Evolutionary conservation across 352 stramenopile genomes (phyloP).

Genomic region (Globisporangium yorkense): DNA sequence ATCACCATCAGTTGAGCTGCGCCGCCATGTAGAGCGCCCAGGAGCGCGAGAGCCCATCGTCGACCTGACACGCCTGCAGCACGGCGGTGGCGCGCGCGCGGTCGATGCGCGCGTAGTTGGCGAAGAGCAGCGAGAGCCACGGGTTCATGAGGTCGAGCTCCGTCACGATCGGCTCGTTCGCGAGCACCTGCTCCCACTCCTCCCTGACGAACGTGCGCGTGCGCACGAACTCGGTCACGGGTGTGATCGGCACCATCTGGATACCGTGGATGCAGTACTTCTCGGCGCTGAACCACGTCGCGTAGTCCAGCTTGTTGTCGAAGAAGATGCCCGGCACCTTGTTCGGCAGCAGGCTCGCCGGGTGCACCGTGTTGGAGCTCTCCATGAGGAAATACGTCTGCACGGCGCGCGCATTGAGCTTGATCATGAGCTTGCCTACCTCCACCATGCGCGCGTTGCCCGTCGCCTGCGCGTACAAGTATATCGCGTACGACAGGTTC

Average conservation of each 20-base stretch:
- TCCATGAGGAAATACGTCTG: conserved; percentile 75
- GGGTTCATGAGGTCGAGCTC: conserved; percentile 39
- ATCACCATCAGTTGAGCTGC: conserved; percentile 8
- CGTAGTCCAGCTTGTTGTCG: conserved; percentile 79
- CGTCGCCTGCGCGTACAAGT: conserved; percentile 38
- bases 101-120: conserved; percentile 69
- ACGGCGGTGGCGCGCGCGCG: conserved; percentile 31
- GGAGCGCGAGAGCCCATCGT: conserved; percentile 67
- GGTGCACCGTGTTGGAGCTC: conserved; percentile 46
- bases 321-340: conserved; percentile 71
- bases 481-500: conserved; percentile 57
- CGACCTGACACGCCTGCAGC: conserved; percentile 50
- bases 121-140: conserved; percentile 68
- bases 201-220: conserved; percentile 47
- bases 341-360: conserved; percentile 26
- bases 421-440: conserved; percentile 51
- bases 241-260: conserved; percentile 66
- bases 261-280: conserved; percentile 76
- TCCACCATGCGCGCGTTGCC: conserved; percentile 30
- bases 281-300: conserved; percentile 67
- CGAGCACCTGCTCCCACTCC: conserved; percentile 53
- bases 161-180: conserved; percentile 38
- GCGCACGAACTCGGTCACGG: conserved; percentile 55
- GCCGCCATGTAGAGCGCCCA: conserved; percentile 70
- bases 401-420: conserved; percentile 40